These are phyloP conservation scores for Globisporangium carolinianum DNA, from an alignment of 352 stramenopile species.

Conservation along the genomic window DNA sequence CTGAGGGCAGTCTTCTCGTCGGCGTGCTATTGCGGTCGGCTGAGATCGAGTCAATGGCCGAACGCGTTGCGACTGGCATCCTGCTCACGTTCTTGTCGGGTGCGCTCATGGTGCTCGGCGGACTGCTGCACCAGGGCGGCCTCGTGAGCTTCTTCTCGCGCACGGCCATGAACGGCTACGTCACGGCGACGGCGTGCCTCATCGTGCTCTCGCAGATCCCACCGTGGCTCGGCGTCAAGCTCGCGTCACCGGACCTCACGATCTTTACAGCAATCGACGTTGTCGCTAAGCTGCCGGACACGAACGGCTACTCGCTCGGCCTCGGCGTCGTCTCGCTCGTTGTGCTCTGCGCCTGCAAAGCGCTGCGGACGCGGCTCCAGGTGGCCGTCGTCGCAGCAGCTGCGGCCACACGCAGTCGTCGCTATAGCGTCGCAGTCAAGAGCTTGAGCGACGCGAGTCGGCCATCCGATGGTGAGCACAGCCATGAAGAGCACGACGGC, in stretches of 20 bases:
- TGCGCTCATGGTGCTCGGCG: conserved; percentile 45
- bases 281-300: conserved; percentile 28
- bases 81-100: conserved; percentile 68
- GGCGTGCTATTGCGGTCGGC: conserved; percentile 46
- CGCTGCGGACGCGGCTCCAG: conserved; percentile 15
- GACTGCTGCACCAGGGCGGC: conserved; percentile 48
- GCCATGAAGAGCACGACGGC: neutral
- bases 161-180: conserved; percentile 66
- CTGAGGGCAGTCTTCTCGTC: conserved; percentile 59
- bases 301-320: conserved; percentile 44
- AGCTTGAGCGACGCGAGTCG: neutral
- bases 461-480: too few species aligned
- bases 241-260: conserved; percentile 39
- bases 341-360: conserved; percentile 37
- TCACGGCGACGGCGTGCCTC: conserved; percentile 57
- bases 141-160: conserved; percentile 69
- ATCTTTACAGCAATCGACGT: conserved; percentile 56
- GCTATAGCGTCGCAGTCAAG: neutral
- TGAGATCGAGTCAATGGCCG: conserved; percentile 40
- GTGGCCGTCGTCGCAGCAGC: neutral
- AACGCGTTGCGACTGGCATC: conserved; percentile 55
- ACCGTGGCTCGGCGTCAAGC: conserved; percentile 43
- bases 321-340: conserved; percentile 41
- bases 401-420: neutral
- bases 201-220: conserved; percentile 64